These are phyloP conservation scores for Lichenothelia convexa DNA, from an alignment of 495 filamentous ascomycete species.

Conservation along the genomic window DNA sequence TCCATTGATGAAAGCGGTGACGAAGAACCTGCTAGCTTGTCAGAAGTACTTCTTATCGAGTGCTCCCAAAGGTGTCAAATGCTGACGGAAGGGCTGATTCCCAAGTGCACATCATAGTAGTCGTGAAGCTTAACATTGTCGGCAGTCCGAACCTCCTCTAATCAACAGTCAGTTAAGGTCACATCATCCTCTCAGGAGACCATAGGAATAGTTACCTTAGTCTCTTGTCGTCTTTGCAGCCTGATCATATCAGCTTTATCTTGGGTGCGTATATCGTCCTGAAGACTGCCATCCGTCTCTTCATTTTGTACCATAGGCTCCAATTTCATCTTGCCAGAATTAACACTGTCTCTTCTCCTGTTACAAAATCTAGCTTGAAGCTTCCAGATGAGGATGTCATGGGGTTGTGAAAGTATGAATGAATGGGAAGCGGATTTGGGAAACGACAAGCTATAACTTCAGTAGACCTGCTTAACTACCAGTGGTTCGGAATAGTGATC, in stretches of 20 bases:
- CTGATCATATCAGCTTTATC: conserved; percentile 3
- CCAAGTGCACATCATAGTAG: conserved; percentile 8
- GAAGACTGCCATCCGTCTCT: too few relatives aligned
- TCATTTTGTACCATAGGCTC: too few relatives aligned
- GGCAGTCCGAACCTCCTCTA: conserved; percentile 7
- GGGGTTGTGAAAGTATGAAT: too few relatives aligned
- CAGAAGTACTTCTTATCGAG: not conserved
- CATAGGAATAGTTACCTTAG: not conserved
- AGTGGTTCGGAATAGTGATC: too few relatives aligned
- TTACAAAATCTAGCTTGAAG: too few relatives aligned
- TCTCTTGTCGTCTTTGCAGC: conserved; percentile 1
- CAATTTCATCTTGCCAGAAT: too few relatives aligned
- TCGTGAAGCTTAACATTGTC: conserved; percentile 7
- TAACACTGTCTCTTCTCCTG: too few relatives aligned
- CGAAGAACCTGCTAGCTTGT: conserved; percentile 1
- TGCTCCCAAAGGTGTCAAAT: not conserved
- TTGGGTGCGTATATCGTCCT: not conserved
- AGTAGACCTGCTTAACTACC: too few relatives aligned
- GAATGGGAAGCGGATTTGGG: too few relatives aligned
- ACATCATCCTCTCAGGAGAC: not conserved
- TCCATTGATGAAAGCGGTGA: conserved; percentile 5
- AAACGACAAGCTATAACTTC: too few relatives aligned
- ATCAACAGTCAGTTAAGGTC: not conserved
- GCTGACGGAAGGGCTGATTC: conserved; percentile 1
- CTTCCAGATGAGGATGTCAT: too few relatives aligned